Conservation (phyloP, 2,329 filamentous ascomycete species). For the Didymella sp. region DNA sequence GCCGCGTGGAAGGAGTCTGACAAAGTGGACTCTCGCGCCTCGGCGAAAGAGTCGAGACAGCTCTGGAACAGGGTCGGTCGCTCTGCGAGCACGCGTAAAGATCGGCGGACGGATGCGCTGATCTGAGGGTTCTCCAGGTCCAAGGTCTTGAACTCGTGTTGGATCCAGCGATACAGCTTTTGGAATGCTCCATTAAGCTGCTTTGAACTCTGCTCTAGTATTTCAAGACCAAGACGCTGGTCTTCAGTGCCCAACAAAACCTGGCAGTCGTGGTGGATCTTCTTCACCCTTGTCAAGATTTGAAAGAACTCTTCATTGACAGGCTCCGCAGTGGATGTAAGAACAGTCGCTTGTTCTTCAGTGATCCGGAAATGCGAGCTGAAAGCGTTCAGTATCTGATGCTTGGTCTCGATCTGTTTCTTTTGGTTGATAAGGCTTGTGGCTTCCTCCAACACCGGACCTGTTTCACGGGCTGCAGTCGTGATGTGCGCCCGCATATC, state of each 20-base stretch:
- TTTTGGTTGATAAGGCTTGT: conserved; percentile 75
- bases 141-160: conserved; percentile 88
- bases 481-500: conserved; percentile 80
- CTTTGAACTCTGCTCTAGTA: conserved; percentile 90
- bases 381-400: conserved; percentile 78
- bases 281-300: conserved; percentile 78
- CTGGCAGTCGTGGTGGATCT: conserved; percentile 87
- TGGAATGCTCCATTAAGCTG: conserved; percentile 89
- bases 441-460: conserved; percentile 78
- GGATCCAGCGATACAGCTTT: conserved; percentile 94
- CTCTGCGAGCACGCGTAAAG: conserved; percentile 86
- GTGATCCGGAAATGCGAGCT: conserved; percentile 83
- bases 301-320: conserved; percentile 87
- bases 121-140: conserved; percentile 96
- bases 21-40: conserved; percentile 83
- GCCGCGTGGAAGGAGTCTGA: conserved; percentile 90
- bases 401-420: conserved; percentile 77
- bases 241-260: conserved; percentile 88
- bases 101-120: conserved; percentile 80
- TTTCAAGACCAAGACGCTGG: conserved; percentile 83
- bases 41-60: conserved; percentile 91
- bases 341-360: conserved; percentile 75
- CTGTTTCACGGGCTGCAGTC: conserved; percentile 76
- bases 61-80: conserved; percentile 89
- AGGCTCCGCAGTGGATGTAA: conserved; percentile 81